Base-by-base conservation (phyloP, 495 filamentous ascomycete genomes). In the Penicillium cataractarum region DNA sequence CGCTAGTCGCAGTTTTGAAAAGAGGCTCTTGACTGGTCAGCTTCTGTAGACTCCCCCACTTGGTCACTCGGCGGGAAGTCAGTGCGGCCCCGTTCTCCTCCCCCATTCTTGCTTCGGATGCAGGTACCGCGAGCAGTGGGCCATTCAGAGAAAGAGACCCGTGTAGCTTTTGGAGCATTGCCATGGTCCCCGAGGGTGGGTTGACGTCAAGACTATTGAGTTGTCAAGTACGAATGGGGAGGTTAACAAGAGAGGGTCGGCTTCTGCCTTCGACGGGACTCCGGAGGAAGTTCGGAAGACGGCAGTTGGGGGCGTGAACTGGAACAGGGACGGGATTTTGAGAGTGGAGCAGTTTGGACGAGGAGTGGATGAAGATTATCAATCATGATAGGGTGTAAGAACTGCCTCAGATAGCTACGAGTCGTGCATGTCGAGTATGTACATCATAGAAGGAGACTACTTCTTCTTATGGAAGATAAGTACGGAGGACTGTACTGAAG, bases 31-130 rank as follows among this genome's bases (percentile, higher is more conserved):
- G 21, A 32, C 32, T 54, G 29, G 10, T n/a, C 19, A n/a, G 21
- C n/a, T 13, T 35, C 10, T 19, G 19, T 15, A 19, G 50, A 8
- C 29, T 9, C 37, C 51, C 51, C 51, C 29, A 54, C 51, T 54
- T 54, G n/a, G 22, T 19, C 19, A 42, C n/a, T 44, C 40, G 19
- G 21, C n/a, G 21, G 35, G 15, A 6, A 52, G 49, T 29, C 49
- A 52, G 51, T 68, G 65, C 65, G 65, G 59, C 56, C 58, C 62
- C 49, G 51, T 33, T 33, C 21, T 12, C 50, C 50, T 31, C 10
- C 10, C 51, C 51, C 51, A 33, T 21, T 54, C 51, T 21, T 54
- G 51, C 39, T 44, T 65, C 50, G 48, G 57, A 52, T 55, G 59
- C 59, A 61, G 59, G 59, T 61, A 61, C 59, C 57, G 31, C 29